Conservation (phyloP, 305 asterid species). For the Solanum hybrid region DNA sequence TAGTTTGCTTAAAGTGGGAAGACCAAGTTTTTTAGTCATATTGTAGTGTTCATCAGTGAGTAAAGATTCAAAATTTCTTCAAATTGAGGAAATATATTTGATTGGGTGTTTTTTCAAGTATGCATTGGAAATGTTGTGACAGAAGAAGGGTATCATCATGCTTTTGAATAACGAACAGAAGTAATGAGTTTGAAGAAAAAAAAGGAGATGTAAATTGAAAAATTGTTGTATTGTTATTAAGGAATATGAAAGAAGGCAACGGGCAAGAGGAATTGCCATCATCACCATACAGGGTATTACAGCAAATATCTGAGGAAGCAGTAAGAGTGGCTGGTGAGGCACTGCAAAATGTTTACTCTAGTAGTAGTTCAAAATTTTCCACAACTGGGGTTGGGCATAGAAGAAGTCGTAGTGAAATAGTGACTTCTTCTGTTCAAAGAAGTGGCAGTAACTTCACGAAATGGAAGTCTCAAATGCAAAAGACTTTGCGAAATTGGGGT, state of each 20-base stretch:
- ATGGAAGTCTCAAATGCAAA: constrained; percentile 66
- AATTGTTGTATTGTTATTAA: neutral
- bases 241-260: constrained; percentile 18
- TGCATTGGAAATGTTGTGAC: neutral
- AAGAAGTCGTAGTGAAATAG: constrained; percentile 55
- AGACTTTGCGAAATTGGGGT: constrained; percentile 54
- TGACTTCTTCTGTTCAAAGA: constrained; percentile 25
- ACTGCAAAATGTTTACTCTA: constrained; percentile 30
- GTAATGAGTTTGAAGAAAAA: neutral
- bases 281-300: constrained; percentile 47
- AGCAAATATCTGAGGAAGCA: constrained; percentile 46
- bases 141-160: neutral
- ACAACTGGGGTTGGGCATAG: constrained; percentile 41
- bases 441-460: constrained; percentile 37
- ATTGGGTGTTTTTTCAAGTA: neutral
- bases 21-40: neutral
- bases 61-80: neutral
- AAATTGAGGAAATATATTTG: neutral
- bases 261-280: constrained; percentile 36
- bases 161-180: neutral
- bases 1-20: neutral
- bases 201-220: neutral
- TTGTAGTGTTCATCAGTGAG: neutral
- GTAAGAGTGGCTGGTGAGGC: constrained; percentile 58
- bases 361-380: constrained; percentile 16